Evolutionary conservation across 2,329 filamentous ascomycete genomes (phyloP).

Genomic region (Ceratocystis cacaofunesta): DNA sequence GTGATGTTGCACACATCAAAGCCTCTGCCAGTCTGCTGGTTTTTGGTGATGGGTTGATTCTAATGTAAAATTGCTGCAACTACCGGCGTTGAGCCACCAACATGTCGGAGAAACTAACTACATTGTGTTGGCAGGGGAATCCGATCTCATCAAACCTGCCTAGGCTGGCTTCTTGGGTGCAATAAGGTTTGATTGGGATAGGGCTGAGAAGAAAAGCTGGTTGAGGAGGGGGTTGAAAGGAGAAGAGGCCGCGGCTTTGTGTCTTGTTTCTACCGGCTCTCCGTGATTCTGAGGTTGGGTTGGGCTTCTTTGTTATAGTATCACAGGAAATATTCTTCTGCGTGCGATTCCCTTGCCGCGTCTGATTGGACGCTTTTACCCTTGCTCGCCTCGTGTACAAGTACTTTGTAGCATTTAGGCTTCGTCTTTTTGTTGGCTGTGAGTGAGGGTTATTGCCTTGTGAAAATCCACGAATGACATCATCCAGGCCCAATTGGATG

Average conservation of each 20-base stretch:
- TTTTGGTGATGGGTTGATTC: no score
- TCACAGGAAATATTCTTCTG: neutral
- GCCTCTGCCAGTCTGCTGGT: no score
- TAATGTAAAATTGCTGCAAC: no score
- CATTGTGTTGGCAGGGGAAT: neutral
- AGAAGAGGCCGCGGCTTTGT: neutral
- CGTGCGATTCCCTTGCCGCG: neutral
- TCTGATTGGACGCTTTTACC: neutral
- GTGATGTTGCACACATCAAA: neutral
- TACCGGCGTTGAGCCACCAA: neutral
- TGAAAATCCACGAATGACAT: neutral
- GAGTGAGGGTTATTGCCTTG: neutral
- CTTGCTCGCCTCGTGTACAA: neutral
- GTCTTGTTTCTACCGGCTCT: neutral
- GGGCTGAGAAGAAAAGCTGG: neutral
- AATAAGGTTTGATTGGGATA: constrained; percentile 2
- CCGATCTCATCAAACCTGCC: neutral
- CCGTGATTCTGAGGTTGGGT: neutral
- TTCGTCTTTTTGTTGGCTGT: neutral
- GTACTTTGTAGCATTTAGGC: neutral
- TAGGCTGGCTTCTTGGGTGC: neutral
- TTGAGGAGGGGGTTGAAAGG: neutral
- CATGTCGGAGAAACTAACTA: neutral
- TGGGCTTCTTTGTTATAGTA: neutral
- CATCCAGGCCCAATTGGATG: neutral